Conservation (phyloP, 768 basidiomycete genomes). For the Candolleomyces eurysporus region DNA sequence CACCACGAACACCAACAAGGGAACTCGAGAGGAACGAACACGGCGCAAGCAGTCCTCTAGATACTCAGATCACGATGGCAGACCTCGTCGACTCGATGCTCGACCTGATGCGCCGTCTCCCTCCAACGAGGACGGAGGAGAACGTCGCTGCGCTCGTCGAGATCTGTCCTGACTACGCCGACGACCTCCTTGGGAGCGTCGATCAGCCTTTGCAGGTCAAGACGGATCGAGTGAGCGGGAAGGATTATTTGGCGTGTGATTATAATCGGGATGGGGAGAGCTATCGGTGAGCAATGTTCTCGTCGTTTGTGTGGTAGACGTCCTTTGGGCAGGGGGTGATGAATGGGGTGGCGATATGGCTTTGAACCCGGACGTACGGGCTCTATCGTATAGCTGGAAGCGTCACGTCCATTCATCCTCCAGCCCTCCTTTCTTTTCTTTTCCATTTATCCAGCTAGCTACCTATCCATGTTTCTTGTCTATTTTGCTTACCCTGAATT, state of each 20-base stretch:
- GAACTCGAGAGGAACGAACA: no score
- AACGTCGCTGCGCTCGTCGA: slow-evolving; percentile 80
- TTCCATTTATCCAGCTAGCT: no score
- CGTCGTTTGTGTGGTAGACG: neutral
- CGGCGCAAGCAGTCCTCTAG: neutral
- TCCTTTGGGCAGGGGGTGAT: no score
- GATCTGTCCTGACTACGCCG: slow-evolving; percentile 90
- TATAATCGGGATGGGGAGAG: slow-evolving; percentile 93
- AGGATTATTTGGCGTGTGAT: slow-evolving; percentile 91
- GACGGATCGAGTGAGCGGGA: slow-evolving; percentile 76
- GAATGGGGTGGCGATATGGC: no score
- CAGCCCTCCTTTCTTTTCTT: no score
- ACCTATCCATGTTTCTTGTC: no score
- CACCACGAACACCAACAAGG: no score
- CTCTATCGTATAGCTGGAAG: no score
- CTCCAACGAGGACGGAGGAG: slow-evolving; percentile 83
- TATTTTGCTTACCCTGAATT: neutral
- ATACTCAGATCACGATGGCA: slow-evolving; percentile 44
- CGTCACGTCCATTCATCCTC: no score
- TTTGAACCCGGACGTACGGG: no score
- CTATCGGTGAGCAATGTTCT: slow-evolving; percentile 59
- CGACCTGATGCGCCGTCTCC: slow-evolving; percentile 94
- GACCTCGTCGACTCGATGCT: slow-evolving; percentile 91
- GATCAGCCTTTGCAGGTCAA: slow-evolving; percentile 89
- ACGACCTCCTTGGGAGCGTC: slow-evolving; percentile 91